Evolutionary conservation across 2,329 filamentous ascomycete genomes (phyloP).

Genomic region (Capronia epimyces): DNA sequence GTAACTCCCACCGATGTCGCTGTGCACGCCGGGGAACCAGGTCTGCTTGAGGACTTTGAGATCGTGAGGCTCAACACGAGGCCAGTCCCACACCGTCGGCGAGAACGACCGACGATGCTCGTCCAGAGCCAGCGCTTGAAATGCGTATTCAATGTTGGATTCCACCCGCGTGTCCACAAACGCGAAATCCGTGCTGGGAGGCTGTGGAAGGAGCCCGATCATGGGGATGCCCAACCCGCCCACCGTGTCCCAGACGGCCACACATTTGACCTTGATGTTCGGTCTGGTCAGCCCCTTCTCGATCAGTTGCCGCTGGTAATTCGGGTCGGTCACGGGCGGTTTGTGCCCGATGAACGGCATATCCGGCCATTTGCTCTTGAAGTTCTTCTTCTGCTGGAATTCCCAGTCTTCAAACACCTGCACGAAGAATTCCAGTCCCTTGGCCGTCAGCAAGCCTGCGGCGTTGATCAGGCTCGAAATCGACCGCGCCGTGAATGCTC

Average conservation of each 20-base stretch:
- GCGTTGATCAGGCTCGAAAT: slow-evolving; percentile 35
- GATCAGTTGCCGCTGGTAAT: slow-evolving; percentile 25
- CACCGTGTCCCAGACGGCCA: slow-evolving; percentile 36
- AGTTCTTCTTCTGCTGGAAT: slow-evolving; percentile 24
- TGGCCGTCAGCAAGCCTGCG: slow-evolving; percentile 33
- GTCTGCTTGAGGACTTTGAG: slow-evolving; percentile 38
- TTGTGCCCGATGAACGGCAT: slow-evolving; percentile 25
- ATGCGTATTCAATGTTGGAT: slow-evolving; percentile 33
- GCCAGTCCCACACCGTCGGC: slow-evolving; percentile 33
- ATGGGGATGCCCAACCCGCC: slow-evolving; percentile 33
- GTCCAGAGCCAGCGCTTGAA: slow-evolving; percentile 34
- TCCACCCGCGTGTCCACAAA: slow-evolving; percentile 34
- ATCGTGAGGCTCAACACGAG: slow-evolving; percentile 29
- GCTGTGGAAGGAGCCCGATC: slow-evolving; percentile 28
- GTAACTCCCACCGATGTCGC: slow-evolving; percentile 46
- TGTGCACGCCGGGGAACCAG: slow-evolving; percentile 47
- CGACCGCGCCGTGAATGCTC: slow-evolving; percentile 37
- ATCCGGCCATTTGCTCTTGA: slow-evolving; percentile 25
- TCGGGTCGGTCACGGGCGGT: slow-evolving; percentile 20
- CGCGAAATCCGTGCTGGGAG: slow-evolving; percentile 30
- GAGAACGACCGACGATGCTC: slow-evolving; percentile 33
- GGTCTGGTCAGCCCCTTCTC: slow-evolving; percentile 22
- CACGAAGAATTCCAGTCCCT: slow-evolving; percentile 26
- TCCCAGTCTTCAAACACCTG: slow-evolving; percentile 30
- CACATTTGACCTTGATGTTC: slow-evolving; percentile 31